Base-by-base conservation (phyloP, 1,284 basidiomycete species). In the Microbotryum silenes-acaulis region DNA sequence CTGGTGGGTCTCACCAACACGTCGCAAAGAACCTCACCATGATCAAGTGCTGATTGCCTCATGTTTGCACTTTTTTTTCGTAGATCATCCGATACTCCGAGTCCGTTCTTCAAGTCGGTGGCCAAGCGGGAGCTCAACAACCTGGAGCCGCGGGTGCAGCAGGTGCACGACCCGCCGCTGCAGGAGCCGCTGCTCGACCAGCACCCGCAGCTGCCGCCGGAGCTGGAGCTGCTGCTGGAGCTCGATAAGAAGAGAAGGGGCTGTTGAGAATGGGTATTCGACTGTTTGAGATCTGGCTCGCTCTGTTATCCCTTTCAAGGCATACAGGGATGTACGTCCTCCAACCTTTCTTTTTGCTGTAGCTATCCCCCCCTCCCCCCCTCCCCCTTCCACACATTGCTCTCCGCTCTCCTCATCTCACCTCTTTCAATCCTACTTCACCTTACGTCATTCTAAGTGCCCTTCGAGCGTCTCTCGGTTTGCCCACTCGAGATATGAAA, bases 1-100 rank as follows among this genome's bases (percentile, higher is more conserved):
- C 45, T 71, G 21, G 70, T 70, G 51, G 21, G 69, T 58, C n/a
- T n/a, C 18, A 12, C 18, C 7, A 23, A n/a, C 31, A 37, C 29
- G 12, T 20, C 8, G 12, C 42, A 16, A 27, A 9, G 3, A 23
- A 6, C 52, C n/a, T 12, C 12, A 42, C 20, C n/a, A 7, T n/a
- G 23, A 33, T 1, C 37, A 3, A 47, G 12, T 10, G 6, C 29
- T 16, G 16, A 27, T 5, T 27, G 10, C 16, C 23, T 31, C 51
- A 33, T 14, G 51, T n/a, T 14, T 16, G 25, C 31, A 14, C 33
- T 2, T 14, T 1, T 25, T 5, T 21, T 18, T n/a, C n/a, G 7
- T 53, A 69, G 67, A 65, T 69, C 45, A 59, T 64, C 50, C 60
- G 67, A 31, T 69, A 69, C 59, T 59, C 60, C 27, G 65, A 69